Evolutionary conservation across 805 yeast species (phyloP).

Genomic region (Kazachstania viticola): DNA sequence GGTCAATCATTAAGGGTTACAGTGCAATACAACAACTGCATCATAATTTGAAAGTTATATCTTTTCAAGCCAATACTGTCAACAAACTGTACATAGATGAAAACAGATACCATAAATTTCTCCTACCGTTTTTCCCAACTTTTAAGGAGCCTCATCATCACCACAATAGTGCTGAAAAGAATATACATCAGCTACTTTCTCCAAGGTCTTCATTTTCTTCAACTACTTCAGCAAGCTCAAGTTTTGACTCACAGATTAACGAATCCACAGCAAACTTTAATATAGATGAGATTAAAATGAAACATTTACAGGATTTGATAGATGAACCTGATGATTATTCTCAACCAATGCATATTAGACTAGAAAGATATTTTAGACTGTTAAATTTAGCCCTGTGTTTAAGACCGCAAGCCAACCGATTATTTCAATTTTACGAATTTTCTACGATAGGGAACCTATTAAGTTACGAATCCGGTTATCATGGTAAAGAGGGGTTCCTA

Average conservation of each 20-base stretch:
- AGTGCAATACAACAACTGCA: slow-evolving; percentile 67
- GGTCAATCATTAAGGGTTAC: slow-evolving; percentile 67
- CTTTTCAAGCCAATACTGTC: slow-evolving; percentile 32
- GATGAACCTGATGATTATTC: slow-evolving; percentile 17
- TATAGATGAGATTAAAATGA: slow-evolving; percentile 14
- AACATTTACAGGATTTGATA: slow-evolving; percentile 21
- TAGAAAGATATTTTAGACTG: slow-evolving; percentile 59
- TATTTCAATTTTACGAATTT: slow-evolving; percentile 80
- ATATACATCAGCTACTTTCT: background rate
- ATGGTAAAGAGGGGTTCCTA: slow-evolving; percentile 83
- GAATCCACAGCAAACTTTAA: slow-evolving; percentile 3
- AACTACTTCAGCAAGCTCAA: slow-evolving; percentile 1
- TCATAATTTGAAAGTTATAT: slow-evolving; percentile 46
- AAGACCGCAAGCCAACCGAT: slow-evolving; percentile 68
- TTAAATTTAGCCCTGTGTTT: slow-evolving; percentile 49
- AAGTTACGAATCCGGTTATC: slow-evolving; percentile 68
- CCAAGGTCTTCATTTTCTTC: slow-evolving; percentile 1
- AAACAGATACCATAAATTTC: slow-evolving; percentile 15
- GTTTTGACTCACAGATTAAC: slow-evolving; percentile 1
- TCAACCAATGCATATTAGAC: slow-evolving; percentile 23
- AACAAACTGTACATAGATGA: slow-evolving; percentile 20
- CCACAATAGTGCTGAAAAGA: background rate
- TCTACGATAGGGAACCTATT: slow-evolving; percentile 79
- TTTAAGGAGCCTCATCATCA: slow-evolving; percentile 1
- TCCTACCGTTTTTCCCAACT: slow-evolving; percentile 22